Conservation (phyloP, 2,329 filamentous ascomycete genomes). For the Fusarium zealandicum region DNA sequence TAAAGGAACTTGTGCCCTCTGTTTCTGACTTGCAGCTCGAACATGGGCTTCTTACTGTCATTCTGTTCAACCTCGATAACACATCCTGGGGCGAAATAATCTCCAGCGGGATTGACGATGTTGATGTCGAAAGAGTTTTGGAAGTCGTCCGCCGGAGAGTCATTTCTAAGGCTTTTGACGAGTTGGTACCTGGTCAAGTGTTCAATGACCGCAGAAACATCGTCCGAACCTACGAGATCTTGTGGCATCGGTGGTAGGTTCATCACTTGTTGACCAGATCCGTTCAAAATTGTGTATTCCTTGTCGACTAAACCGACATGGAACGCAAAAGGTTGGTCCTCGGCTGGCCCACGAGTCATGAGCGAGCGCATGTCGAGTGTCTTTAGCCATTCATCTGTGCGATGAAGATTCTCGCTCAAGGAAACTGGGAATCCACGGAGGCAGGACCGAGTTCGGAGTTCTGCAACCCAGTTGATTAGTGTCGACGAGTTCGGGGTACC, state of each 20-base stretch:
- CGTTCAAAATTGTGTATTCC: background rate
- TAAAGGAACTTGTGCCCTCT: background rate
- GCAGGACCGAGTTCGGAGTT: background rate
- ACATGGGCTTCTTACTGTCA: background rate
- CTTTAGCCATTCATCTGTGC: accelerated
- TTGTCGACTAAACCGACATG: background rate
- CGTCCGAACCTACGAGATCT: background rate
- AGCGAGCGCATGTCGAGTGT: background rate
- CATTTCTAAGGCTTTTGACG: background rate
- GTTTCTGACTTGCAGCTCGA: slow-evolving; percentile 2
- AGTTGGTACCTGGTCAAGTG: slow-evolving; percentile 13
- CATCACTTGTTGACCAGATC: background rate
- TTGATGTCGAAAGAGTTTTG: background rate
- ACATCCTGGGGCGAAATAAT: background rate
- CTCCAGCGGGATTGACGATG: background rate
- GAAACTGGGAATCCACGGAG: background rate
- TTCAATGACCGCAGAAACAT: background rate
- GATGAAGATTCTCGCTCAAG: background rate
- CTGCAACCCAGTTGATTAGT: background rate
- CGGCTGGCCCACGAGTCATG: background rate
- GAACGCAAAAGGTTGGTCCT: background rate
- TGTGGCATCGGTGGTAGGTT: background rate
- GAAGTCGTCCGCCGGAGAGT: background rate
- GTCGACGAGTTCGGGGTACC: background rate
- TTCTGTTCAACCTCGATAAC: background rate